Evolutionary conservation across 495 filamentous ascomycete species (phyloP), one percentile per base, ranked within the genome.

Genomic region (Apodospora peruviana): DNA sequence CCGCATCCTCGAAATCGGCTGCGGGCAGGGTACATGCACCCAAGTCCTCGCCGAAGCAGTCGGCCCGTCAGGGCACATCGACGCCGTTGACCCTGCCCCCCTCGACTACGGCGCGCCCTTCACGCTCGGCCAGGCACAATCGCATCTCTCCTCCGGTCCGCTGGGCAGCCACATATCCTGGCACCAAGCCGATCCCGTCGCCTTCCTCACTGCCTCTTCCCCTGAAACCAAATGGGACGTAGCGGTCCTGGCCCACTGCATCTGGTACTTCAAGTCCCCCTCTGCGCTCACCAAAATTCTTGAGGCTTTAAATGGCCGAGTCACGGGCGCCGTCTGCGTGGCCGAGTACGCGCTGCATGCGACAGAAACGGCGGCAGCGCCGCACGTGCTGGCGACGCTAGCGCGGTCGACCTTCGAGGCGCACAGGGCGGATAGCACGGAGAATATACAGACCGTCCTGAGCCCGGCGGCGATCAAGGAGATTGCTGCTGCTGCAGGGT

Each of bases 21-120:
- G 77, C 60, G 77, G 77, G 16, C 77, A 80, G 48, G 78, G 77
- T 3, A 73, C 75, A 47, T 68, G 61, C 50, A 77, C 76, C 0
- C 56, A 62, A 12, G 72, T 64, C 7, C 64, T 80, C 8, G 77
- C 77, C 50, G 51, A 65, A 40, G 62, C 66, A 12, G 72, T 80
- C 2, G 68, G 71, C 4, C 51, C 64, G 11, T 40, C 58, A 0
- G 73, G 74, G 0, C 61, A 64, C 40, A 61, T 80, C 20, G 64
- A 62, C 19, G 77, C 71, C 5, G 45, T 80, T 20, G 78, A 81
- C 58, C 77, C 74, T 2, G 77, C 66, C 9, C 50, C 63, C 0
- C 59, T 64, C n/a, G 66, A 71, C 50, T 80, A 81, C 56, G 77
- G 73, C 64, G 45, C 50, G 42, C 66, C 67, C 3, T 54, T 60